Percentiles rank a stretch among this genome's conserved stretches.
These are phyloP conservation scores for Pholiota conissans DNA, from an alignment of 768 basidiomycete species.

Conservation along the genomic window DNA sequence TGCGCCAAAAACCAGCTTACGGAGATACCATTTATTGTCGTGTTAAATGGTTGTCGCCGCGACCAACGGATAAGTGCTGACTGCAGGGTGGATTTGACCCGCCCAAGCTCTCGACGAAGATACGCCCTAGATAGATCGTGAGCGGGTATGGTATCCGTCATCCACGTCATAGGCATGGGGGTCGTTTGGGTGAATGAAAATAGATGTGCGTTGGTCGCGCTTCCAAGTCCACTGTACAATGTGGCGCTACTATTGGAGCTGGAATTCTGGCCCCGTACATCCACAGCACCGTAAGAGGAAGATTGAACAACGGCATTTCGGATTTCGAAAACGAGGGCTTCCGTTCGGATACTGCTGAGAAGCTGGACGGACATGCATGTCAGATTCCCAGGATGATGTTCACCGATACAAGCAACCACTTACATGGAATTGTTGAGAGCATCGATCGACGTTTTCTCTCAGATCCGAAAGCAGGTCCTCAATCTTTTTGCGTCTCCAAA, in stretches of 20 bases:
- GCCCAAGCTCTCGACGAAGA: not conserved
- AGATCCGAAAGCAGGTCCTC: not conserved
- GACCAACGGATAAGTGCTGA: not conserved
- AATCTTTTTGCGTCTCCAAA: not conserved
- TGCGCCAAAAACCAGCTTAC: too few species aligned
- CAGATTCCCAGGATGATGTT: not conserved
- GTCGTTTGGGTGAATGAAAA: not conserved
- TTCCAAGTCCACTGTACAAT: not conserved
- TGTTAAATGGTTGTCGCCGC: not conserved
- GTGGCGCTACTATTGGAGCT: not conserved
- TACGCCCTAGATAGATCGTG: not conserved
- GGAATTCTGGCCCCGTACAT: not conserved
- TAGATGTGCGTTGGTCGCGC: not conserved
- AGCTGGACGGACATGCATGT: not conserved
- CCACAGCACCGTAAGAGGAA: not conserved
- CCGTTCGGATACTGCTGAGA: not conserved
- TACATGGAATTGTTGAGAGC: not conserved
- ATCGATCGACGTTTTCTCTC: not conserved
- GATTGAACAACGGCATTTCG: not conserved
- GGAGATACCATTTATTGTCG: not conserved
- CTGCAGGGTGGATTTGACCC: not conserved
- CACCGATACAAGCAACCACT: not conserved
- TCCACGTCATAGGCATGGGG: not conserved
- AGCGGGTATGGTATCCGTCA: not conserved
- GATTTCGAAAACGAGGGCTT: not conserved